phyloP scores from a whole-genome alignment of 208 protist species.

The Plasmodiophora brassicae region DNA sequence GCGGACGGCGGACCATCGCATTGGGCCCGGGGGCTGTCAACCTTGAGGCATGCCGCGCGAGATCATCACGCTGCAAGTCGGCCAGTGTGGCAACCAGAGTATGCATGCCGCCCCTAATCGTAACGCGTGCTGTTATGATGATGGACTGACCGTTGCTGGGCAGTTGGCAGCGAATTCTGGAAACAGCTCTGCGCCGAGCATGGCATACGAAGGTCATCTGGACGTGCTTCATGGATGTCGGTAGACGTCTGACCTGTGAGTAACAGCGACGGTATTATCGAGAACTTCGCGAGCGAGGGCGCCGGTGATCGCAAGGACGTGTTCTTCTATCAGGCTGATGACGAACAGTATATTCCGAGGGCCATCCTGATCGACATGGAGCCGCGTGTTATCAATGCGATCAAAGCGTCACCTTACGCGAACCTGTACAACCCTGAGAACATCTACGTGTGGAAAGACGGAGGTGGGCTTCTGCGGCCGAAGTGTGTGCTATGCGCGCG shows the following conservation, averaged over 20 bases:
- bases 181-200: conserved; percentile 96
- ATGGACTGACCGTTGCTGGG: conserved; percentile 40
- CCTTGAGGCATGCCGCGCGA: conserved; percentile 98
- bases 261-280: conserved; percentile 78
- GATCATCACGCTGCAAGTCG: conserved; percentile 97
- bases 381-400: conserved; percentile 83
- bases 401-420: conserved; percentile 78
- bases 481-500: conserved; percentile 44
- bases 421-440: conserved; percentile 99
- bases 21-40: too few species aligned
- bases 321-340: conserved; percentile 99
- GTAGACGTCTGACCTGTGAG: background rate
- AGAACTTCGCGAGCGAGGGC: conserved; percentile 77
- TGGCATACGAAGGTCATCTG: conserved; percentile 78
- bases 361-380: conserved; percentile 96
- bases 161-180: conserved; percentile 98
- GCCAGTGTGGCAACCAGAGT: conserved; percentile 94
- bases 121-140: background rate
- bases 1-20: too few species aligned
- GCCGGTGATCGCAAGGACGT: conserved; percentile 96
- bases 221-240: background rate
- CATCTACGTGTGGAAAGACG: conserved; percentile 77
- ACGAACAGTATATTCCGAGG: conserved; percentile 98
- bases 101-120: conserved; percentile 26
- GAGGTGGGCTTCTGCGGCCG: background rate